phyloP scores from a whole-genome alignment of 495 filamentous ascomycete genomes.

The Tuber brumale region DNA sequence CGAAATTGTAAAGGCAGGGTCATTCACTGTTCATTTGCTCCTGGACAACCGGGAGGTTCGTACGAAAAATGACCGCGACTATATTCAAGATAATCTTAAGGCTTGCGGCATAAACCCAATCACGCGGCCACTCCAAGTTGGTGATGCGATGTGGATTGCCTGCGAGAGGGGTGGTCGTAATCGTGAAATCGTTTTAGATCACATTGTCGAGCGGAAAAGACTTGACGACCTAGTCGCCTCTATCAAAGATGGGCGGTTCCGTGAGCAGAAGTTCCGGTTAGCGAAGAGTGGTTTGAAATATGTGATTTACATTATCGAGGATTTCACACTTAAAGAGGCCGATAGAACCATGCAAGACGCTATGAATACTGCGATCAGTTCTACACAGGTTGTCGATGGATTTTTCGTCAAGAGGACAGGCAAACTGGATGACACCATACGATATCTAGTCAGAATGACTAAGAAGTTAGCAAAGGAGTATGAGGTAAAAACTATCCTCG shows the following conservation, averaged over 20 bases:
- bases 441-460: constrained; percentile 72
- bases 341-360: constrained; percentile 47
- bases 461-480: constrained; percentile 60
- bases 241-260: constrained; percentile 77
- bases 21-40: constrained; percentile 67
- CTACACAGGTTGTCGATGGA: constrained; percentile 72
- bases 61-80: constrained; percentile 68
- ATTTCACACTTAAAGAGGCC: constrained; percentile 45
- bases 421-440: constrained; percentile 72
- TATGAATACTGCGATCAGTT: constrained; percentile 67
- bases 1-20: constrained; percentile 55
- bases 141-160: constrained; percentile 76
- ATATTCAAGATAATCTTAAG: constrained; percentile 66
- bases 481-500: constrained; percentile 47
- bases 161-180: constrained; percentile 55
- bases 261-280: constrained; percentile 79
- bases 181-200: constrained; percentile 74
- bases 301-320: constrained; percentile 75
- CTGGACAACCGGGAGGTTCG: constrained; percentile 74
- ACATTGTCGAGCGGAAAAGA: constrained; percentile 75
- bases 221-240: constrained; percentile 72
- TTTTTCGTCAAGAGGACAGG: constrained; percentile 75
- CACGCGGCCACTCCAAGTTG: constrained; percentile 62
- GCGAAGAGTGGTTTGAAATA: constrained; percentile 64
- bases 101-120: constrained; percentile 60